A percentile compares a stretch with the other conserved stretches of the same genome.
Conservation (phyloP, 2,329 filamentous ascomycete genomes). For the Zymoseptoria crescenta region DNA sequence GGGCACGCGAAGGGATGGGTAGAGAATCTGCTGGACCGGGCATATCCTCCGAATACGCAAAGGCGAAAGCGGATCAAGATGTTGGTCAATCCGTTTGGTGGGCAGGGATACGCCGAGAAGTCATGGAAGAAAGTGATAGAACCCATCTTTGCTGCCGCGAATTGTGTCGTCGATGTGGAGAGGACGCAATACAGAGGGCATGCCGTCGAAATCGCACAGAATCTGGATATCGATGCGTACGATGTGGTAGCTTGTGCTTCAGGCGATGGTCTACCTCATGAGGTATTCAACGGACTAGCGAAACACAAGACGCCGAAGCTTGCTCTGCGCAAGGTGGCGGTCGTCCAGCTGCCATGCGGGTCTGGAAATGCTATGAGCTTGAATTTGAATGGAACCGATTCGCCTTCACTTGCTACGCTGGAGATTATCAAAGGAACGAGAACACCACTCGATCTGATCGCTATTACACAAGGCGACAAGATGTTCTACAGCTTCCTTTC, state of each 20-base stretch:
- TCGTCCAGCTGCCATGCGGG: constrained; percentile 83
- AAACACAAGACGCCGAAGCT: constrained; percentile 57
- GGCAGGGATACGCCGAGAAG: constrained; percentile 66
- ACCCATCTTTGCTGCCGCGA: constrained; percentile 75
- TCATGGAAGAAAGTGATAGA: constrained; percentile 68
- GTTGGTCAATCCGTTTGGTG: constrained; percentile 83
- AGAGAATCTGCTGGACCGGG: constrained; percentile 54
- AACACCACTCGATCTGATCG: constrained; percentile 79
- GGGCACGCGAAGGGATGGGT: constrained; percentile 54
- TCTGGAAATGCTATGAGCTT: constrained; percentile 90
- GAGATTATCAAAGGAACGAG: constrained; percentile 78
- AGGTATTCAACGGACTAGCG: constrained; percentile 88
- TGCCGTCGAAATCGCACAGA: constrained; percentile 66
- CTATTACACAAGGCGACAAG: constrained; percentile 70
- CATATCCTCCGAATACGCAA: constrained; percentile 60
- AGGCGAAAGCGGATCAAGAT: constrained; percentile 74
- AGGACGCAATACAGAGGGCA: constrained; percentile 66
- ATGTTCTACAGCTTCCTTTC: constrained; percentile 82
- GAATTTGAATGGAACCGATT: constrained; percentile 77
- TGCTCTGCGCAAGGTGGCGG: constrained; percentile 68
- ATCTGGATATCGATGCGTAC: constrained; percentile 68
- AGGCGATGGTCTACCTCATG: constrained; percentile 83
- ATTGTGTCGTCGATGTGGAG: constrained; percentile 67
- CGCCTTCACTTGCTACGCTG: constrained; percentile 67
- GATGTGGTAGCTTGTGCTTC: constrained; percentile 86